Conservation (phyloP, 169 alveolate species). For the Perkinsus marinus region DNA sequence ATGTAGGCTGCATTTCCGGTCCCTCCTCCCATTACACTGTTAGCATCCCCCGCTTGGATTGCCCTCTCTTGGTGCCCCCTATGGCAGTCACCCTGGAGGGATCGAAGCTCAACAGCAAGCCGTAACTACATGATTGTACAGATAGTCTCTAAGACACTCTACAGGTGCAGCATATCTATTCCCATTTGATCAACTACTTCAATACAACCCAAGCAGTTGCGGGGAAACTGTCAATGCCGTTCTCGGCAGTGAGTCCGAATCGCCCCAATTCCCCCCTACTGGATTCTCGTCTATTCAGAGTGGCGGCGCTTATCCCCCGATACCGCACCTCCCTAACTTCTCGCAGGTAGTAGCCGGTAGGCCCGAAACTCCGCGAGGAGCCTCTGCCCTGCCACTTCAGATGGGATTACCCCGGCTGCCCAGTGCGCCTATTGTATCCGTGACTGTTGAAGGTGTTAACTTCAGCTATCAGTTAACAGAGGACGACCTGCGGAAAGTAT, state of each 20-base stretch:
- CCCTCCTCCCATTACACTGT: neutral
- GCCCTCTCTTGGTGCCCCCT: neutral
- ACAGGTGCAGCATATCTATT: neutral
- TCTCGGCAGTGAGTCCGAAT: neutral
- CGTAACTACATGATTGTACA: neutral
- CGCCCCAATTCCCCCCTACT: neutral
- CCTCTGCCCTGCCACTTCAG: neutral
- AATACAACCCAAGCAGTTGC: neutral
- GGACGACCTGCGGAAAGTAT: neutral
- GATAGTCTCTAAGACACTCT: neutral
- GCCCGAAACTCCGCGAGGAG: neutral
- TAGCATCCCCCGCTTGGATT: neutral
- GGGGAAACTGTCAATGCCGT: neutral
- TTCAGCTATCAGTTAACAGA: neutral
- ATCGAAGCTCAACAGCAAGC: neutral
- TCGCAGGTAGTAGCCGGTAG: neutral
- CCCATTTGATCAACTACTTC: neutral
- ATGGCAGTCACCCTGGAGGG: neutral
- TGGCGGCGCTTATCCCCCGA: neutral
- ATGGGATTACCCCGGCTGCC: neutral
- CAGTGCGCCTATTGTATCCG: neutral
- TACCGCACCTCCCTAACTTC: neutral
- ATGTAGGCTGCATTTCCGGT: neutral
- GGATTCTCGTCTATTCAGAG: neutral
- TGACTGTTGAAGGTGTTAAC: neutral